These are phyloP conservation scores for Collybia sp. DNA, from an alignment of 768 basidiomycete genomes.

Conservation along the genomic window DNA sequence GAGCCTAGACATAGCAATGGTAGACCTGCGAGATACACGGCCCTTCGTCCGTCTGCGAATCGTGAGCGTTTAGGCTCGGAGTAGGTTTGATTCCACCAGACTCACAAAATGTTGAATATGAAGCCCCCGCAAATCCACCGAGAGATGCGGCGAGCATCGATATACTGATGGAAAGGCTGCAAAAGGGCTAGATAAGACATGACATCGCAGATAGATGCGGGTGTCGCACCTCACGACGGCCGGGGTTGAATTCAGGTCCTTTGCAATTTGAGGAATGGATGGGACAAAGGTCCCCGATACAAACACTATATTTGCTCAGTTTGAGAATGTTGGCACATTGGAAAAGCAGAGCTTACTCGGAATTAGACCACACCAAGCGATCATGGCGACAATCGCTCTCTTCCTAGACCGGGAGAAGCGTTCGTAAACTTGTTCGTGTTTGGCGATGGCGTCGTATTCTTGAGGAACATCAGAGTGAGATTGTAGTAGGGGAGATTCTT, in stretches of 20 bases:
- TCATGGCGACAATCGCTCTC: slow-evolving; percentile 47
- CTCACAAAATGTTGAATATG: background rate
- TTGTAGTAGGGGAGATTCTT: background rate
- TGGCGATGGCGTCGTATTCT: background rate
- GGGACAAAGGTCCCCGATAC: background rate
- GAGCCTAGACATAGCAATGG: slow-evolving; percentile 49
- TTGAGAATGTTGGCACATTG: background rate
- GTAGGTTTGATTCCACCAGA: no score
- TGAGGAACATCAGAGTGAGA: background rate
- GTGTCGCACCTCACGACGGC: background rate
- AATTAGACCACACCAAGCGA: slow-evolving; percentile 37
- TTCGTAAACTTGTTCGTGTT: slow-evolving; percentile 28
- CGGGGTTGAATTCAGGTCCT: background rate
- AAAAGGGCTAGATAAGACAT: background rate
- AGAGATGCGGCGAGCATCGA: background rate
- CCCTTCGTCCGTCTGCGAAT: slow-evolving; percentile 42
- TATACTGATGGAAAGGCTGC: background rate
- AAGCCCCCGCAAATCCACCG: background rate
- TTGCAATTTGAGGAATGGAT: background rate
- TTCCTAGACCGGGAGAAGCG: slow-evolving; percentile 59
- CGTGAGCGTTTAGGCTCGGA: no score
- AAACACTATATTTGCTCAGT: background rate
- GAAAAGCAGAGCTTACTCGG: background rate
- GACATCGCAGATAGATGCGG: background rate
- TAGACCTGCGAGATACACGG: slow-evolving; percentile 46